These are phyloP conservation scores for Heteromeles arbutifolia DNA, from an alignment of 306 rosid species.

Conservation along the genomic window DNA sequence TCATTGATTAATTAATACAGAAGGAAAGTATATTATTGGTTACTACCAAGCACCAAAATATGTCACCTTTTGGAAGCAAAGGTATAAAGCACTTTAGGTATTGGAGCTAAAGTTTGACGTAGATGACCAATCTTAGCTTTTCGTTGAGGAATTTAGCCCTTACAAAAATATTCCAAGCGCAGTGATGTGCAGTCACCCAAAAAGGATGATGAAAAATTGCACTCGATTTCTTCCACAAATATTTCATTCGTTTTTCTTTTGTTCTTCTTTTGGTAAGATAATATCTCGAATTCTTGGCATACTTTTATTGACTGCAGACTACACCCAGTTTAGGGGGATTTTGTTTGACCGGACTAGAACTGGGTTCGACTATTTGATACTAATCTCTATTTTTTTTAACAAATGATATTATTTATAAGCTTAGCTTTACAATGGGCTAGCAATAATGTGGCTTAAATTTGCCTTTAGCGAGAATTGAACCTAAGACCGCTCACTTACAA, in stretches of 20 bases:
- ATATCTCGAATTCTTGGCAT: neutral
- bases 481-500: too few relatives aligned
- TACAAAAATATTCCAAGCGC: neutral
- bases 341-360: too few relatives aligned
- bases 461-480: too few relatives aligned
- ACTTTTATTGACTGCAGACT: neutral
- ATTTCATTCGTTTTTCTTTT: neutral
- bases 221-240: neutral
- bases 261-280: neutral
- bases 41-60: neutral
- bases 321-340: too few relatives aligned
- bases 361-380: too few relatives aligned
- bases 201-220: neutral
- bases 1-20: too few relatives aligned
- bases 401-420: too few relatives aligned
- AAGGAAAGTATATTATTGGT: neutral
- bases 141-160: neutral
- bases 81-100: neutral
- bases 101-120: neutral
- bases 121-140: neutral
- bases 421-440: too few relatives aligned
- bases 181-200: neutral
- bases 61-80: neutral
- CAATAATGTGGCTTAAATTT: too few relatives aligned
- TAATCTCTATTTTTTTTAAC: too few relatives aligned